A percentile compares a stretch with the other conserved stretches of the same genome.
phyloP scores from a whole-genome alignment of 441 rosid genomes.

The Francoa sonchifolia region DNA sequence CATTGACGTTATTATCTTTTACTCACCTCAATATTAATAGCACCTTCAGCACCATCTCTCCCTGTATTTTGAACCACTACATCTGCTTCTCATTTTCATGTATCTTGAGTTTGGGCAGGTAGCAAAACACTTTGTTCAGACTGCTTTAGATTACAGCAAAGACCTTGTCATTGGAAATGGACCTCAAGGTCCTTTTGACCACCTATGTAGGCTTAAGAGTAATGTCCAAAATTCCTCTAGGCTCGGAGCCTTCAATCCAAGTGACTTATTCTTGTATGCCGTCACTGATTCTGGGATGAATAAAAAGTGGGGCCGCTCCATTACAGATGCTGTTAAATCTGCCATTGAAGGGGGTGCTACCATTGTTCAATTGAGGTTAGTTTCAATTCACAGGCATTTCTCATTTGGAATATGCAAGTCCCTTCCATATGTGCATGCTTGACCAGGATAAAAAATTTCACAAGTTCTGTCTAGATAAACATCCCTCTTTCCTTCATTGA shows the following conservation, averaged over 20 bases:
- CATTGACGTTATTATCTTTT: not conserved
- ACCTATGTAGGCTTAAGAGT: constrained; percentile 46
- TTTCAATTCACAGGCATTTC: constrained; percentile 1
- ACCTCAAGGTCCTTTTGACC: constrained; percentile 90
- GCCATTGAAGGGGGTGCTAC: constrained; percentile 90
- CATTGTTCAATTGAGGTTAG: constrained; percentile 72
- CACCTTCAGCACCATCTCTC: not conserved
- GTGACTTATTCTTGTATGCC: constrained; percentile 66
- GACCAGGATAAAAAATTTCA: too few species aligned
- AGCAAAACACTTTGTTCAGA: constrained; percentile 56
- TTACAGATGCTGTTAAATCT: constrained; percentile 52
- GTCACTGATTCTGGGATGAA: constrained; percentile 84
- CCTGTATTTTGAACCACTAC: not conserved
- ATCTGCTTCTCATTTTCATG: constrained; percentile 4
- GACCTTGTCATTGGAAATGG: constrained; percentile 75
- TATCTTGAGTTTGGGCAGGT: constrained; percentile 31
- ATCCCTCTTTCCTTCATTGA: too few species aligned
- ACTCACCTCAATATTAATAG: too few species aligned
- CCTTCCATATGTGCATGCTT: not conserved
- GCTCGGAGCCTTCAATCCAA: constrained; percentile 37
- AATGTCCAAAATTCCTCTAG: constrained; percentile 18
- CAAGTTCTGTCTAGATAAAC: too few species aligned
- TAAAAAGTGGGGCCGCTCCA: constrained; percentile 61
- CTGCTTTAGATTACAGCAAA: constrained; percentile 64
- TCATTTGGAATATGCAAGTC: not conserved